Evolutionary conservation across 2,329 filamentous ascomycete genomes (phyloP).

Genomic region (Ceratocystis diversiconidia): DNA sequence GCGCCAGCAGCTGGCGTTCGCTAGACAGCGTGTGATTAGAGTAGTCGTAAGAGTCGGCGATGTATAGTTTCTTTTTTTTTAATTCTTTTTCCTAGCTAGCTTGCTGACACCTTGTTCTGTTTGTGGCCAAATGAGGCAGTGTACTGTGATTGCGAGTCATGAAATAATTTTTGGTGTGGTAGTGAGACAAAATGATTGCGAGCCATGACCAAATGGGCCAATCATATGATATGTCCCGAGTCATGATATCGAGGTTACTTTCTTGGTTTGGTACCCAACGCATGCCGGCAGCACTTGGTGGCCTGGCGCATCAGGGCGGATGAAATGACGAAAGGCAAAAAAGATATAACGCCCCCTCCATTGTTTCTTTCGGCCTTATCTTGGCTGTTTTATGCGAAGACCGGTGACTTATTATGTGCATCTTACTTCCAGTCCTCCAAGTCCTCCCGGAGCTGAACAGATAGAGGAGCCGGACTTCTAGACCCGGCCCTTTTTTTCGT

Average conservation of each 20-base stretch:
- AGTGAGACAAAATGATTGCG: too few species aligned
- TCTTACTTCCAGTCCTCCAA: neutral
- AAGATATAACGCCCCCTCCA: too few species aligned
- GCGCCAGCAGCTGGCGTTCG: conserved; percentile 23
- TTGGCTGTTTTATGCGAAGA: too few species aligned
- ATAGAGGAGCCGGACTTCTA: neutral
- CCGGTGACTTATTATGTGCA: too few species aligned
- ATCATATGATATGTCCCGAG: too few species aligned
- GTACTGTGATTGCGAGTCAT: neutral
- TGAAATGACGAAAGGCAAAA: too few species aligned
- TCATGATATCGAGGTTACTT: too few species aligned
- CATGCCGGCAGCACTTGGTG: too few species aligned
- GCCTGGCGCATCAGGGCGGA: too few species aligned
- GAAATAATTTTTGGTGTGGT: neutral
- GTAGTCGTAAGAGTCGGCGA: conserved; percentile 4
- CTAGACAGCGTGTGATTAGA: conserved; percentile 23
- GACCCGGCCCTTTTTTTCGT: neutral
- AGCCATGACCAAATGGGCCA: too few species aligned
- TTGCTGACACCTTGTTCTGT: neutral
- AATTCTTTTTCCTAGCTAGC: neutral
- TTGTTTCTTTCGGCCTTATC: too few species aligned
- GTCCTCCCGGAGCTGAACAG: neutral
- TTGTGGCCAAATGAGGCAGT: neutral
- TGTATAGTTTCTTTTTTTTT: neutral
- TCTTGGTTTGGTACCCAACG: too few species aligned